Base-by-base conservation (phyloP, 2,329 filamentous ascomycete species). In the Fusarium metavorans region DNA sequence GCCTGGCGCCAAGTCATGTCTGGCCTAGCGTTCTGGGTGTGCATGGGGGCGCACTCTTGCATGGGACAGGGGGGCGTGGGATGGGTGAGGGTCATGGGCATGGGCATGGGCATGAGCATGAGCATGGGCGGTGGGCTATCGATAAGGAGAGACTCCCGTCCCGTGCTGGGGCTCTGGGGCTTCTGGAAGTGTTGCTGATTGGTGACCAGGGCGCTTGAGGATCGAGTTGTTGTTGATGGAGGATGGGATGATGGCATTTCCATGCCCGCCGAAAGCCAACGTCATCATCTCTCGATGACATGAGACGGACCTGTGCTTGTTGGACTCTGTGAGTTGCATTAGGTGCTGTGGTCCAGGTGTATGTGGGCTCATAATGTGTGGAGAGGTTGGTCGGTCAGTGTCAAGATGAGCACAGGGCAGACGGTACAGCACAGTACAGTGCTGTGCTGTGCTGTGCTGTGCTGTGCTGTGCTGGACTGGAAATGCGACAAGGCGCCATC, bases 211-310 rank as follows among this genome's bases (percentile, higher is more conserved):
- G 37, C 16, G 41, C 63, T 72, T 48, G 57, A 60, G 72, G 45
- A 54, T 61, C 52, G 43, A 66, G 64, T 54, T 66, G 58, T 72
- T 71, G 41, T 50, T 18, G 60, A 69, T 64, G 62, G 62, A 59
- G 59, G 60, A 75, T 75, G 73, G 63, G 56, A 75, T 69, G 69
- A 75, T 77, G 68, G 66, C 43, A 67, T 77, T 74, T 73, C 39
- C 67, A 73, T 64, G 67, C 72, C 73, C 72, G 68, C 39, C 71
- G 68, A 73, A 69, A 69, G 43, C 63, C 57, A 76, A 71, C 76
- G 71, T 77, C 76, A 76, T 75, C 71, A 50, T 64, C 66, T 67
- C 39, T 61, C 41, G 35, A 75, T 70, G 35, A 45, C 65, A 66
- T 54, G 65, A 66, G 58, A 64, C 25, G 25, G n/a, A 18, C 61